phyloP scores from a whole-genome alignment of 495 filamentous ascomycete species.

The Hypoxylon perforatum region DNA sequence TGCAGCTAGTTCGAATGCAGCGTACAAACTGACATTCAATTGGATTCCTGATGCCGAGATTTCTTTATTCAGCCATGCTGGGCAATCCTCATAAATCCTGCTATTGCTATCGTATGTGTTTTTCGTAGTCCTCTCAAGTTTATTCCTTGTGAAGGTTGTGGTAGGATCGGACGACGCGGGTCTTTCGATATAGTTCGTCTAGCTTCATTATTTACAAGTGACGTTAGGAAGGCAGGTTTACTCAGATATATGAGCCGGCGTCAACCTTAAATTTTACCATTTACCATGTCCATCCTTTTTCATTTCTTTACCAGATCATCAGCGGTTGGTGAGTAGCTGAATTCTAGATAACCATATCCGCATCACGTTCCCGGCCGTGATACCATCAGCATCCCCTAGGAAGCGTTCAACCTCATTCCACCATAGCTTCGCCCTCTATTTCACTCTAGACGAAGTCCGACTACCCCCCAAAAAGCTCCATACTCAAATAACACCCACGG shows the following conservation, averaged over 20 bases:
- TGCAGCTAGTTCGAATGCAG: not conserved
- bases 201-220: not conserved
- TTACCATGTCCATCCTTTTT: too few species aligned
- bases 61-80: not conserved
- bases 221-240: not conserved
- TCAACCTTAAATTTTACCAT: too few species aligned
- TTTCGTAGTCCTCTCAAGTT: not conserved
- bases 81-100: not conserved
- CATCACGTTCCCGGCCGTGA: too few species aligned
- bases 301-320: too few species aligned
- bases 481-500: not conserved
- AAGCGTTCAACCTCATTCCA: too few species aligned
- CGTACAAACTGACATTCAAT: not conserved
- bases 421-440: not conserved
- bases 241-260: not conserved
- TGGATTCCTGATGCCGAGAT: not conserved
- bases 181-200: not conserved
- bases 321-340: too few species aligned
- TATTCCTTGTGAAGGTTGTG: not conserved
- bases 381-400: too few species aligned
- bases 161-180: not conserved
- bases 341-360: too few species aligned
- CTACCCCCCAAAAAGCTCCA: not conserved
- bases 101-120: not conserved
- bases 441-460: not conserved